Base-by-base conservation (phyloP, 1,284 basidiomycete genomes). In the Neonothopanus nambi region DNA sequence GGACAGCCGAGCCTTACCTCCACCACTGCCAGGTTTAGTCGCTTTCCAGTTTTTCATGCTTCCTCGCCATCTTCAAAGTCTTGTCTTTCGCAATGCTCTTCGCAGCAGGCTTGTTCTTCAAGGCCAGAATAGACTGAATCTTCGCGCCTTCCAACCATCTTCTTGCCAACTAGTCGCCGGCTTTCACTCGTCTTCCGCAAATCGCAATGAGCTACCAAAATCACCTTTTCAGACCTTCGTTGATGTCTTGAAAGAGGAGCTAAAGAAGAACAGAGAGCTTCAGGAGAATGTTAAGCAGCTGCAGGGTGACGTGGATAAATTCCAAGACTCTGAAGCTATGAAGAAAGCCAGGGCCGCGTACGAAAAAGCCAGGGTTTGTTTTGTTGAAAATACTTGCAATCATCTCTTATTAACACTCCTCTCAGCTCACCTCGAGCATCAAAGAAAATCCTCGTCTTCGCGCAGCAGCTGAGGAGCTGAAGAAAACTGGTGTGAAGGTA, bases 311-410 rank as follows among this genome's bases (percentile, higher is more conserved):
- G 96, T 97, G 36, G 92, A 93, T 74, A 98, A 98, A 74, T 75
- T 98, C 49, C 95, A 97, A 74, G 96, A 99, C 69, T 93, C 89
- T 52, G 94, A 96, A 68, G 90, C 95, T n/a, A 91, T 98, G 93
- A 93, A 92, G 77, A 82, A 80, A 63, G 93, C 94, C 12, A 80
- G 83, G 65, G 93, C 91, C 46, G 87, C 92, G 55, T 98, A 98
- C 72, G 96, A 98, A 75, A 85, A 91, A 57, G 92, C 94, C 11
- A 83, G 95, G 72, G 95, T 98, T 68, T 61, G 83, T 81, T 5
- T 37, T 24, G 30, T 28, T 11, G 26, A 18, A 3, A 28, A 36
- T 23, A 18, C 15, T 48, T 40, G 9, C 24, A 33, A 41, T 46
- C 20, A 21, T 5, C 45, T 52, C 55, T 54, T 43, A n/a, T 20